Conservation (phyloP, 495 filamentous ascomycete species). For the Aspergillus olivimuriae region DNA sequence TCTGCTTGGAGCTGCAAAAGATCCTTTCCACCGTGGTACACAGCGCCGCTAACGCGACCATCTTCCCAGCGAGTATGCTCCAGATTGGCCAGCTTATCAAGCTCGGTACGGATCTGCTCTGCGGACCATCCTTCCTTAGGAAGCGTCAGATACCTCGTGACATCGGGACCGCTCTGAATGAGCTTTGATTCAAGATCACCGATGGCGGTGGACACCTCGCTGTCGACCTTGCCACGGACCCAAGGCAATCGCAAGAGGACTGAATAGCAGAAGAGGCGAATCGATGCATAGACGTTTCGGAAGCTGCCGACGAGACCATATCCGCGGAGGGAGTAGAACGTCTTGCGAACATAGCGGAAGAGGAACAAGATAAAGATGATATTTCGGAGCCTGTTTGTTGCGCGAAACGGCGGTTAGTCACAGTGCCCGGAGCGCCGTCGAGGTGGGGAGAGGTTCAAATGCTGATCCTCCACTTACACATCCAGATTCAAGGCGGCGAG, state of each 20-base stretch:
- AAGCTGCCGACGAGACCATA: conserved; percentile 79
- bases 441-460: conserved; percentile 7
- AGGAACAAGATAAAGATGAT: conserved; percentile 87
- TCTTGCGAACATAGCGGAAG: conserved; percentile 76
- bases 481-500: conserved; percentile 67
- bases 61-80: conserved; percentile 97
- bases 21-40: conserved; percentile 90
- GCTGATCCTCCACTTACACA: conserved; percentile 52
- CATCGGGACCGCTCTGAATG: conserved; percentile 62
- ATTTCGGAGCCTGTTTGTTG: conserved; percentile 62
- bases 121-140: conserved; percentile 82
- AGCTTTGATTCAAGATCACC: conserved; percentile 75
- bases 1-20: conserved; percentile 81
- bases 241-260: conserved; percentile 81
- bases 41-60: conserved; percentile 86
- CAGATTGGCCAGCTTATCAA: conserved; percentile 73
- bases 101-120: conserved; percentile 72
- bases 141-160: conserved; percentile 67
- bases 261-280: conserved; percentile 70
- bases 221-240: conserved; percentile 72
- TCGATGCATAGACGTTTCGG: conserved; percentile 59
- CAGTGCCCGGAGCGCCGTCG: neutral
- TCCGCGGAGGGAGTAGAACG: conserved; percentile 76
- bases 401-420: neutral
- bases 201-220: conserved; percentile 62